These are phyloP conservation scores for Plasmodium vinckei DNA, from an alignment of 169 alveolate species.

Conservation along the genomic window DNA sequence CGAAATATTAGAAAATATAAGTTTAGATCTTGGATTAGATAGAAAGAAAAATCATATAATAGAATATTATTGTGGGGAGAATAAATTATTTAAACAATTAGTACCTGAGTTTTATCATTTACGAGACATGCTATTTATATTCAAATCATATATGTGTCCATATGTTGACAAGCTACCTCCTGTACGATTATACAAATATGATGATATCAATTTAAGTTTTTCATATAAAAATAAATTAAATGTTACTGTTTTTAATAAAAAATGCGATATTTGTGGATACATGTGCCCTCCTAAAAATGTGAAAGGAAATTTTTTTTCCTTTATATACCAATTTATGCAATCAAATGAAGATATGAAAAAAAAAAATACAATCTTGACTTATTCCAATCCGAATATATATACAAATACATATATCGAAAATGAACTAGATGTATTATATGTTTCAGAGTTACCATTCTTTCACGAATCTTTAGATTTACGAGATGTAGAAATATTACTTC, in stretches of 20 bases:
- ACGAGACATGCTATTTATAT: constrained; percentile 71
- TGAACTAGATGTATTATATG: constrained; percentile 87
- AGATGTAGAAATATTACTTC: constrained; percentile 87
- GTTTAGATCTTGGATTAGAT: constrained; percentile 74
- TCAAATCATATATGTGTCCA: constrained; percentile 76
- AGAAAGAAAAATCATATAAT: constrained; percentile 49
- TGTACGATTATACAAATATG: constrained; percentile 45
- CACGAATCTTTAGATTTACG: constrained; percentile 84
- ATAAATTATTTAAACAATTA: constrained; percentile 43
- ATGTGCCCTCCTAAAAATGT: constrained; percentile 78
- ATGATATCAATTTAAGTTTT: constrained; percentile 63
- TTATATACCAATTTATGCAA: constrained; percentile 55
- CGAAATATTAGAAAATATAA: constrained; percentile 70
- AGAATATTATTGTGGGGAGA: constrained; percentile 75
- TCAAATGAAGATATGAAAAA: constrained; percentile 49
- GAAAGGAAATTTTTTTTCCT: constrained; percentile 78
- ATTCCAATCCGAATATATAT: constrained; percentile 74
- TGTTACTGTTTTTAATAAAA: constrained; percentile 51
- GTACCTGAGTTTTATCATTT: constrained; percentile 76
- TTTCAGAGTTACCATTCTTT: constrained; percentile 82
- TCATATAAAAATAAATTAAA: constrained; percentile 56
- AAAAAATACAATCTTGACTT: constrained; percentile 53
- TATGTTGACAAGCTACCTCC: constrained; percentile 73
- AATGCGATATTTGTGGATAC: constrained; percentile 72
- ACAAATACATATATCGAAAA: constrained; percentile 77